phyloP scores from a whole-genome alignment of 23 red algal genomes.

The Gracilaria domingensis region DNA sequence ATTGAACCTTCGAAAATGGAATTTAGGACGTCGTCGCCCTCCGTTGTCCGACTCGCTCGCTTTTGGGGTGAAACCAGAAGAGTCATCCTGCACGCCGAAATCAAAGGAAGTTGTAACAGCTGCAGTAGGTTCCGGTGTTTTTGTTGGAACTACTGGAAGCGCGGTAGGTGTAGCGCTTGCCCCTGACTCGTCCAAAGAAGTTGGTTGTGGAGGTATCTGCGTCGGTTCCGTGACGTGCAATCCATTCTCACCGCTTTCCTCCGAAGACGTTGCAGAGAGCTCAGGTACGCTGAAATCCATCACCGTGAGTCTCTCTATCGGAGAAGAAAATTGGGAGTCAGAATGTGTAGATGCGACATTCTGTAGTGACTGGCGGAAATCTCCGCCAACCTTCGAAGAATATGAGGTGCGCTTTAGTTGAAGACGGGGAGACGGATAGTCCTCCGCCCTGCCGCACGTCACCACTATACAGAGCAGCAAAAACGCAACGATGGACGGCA shows the following conservation, averaged over 20 bases:
- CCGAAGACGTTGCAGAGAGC: slow-evolving; percentile 14
- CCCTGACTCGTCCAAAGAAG: neutral
- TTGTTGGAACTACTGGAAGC: neutral
- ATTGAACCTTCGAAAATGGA: slow-evolving; percentile 25
- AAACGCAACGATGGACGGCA: neutral
- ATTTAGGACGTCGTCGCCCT: neutral
- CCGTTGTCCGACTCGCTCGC: neutral
- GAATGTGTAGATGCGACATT: neutral
- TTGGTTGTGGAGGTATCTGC: neutral
- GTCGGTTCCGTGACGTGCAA: neutral
- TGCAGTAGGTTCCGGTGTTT: neutral
- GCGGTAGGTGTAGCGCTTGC: neutral
- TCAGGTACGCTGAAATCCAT: slow-evolving; percentile 33
- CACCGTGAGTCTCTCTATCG: neutral
- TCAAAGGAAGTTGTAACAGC: neutral
- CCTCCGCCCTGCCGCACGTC: slow-evolving; percentile 13
- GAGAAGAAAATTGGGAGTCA: neutral
- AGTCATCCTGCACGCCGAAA: neutral
- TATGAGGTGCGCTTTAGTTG: neutral
- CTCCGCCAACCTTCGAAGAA: neutral
- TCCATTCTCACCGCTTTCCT: neutral
- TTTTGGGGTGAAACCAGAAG: neutral
- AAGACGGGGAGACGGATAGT: neutral
- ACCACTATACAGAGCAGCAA: neutral
- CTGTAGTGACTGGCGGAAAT: neutral